Conservation (phyloP, 805 yeast genomes). For the Starmerella davenportii region DNA sequence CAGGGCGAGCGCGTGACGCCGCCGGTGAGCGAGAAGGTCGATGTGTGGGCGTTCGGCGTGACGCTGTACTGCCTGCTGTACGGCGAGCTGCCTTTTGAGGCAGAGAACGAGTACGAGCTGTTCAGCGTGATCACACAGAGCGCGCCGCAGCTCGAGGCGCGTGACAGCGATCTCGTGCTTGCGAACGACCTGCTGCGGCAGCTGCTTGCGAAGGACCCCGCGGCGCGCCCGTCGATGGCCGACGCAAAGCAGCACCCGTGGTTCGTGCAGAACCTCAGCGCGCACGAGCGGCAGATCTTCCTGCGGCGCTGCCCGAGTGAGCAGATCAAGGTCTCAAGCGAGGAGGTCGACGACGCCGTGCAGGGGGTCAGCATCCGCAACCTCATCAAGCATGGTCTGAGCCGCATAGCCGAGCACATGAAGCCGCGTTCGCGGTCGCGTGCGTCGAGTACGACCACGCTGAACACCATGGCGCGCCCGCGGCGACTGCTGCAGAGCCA, state of each 20-base stretch:
- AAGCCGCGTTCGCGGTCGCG: slow-evolving; percentile 6
- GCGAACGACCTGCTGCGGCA: slow-evolving; percentile 39
- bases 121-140: slow-evolving; percentile 63
- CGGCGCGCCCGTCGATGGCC: slow-evolving; percentile 43
- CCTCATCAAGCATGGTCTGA: slow-evolving; percentile 35
- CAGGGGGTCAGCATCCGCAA: slow-evolving; percentile 49
- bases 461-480: neutral
- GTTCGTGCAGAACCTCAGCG: slow-evolving; percentile 22
- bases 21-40: slow-evolving; percentile 63
- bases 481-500: neutral
- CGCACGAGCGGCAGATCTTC: slow-evolving; percentile 6
- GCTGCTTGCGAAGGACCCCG: slow-evolving; percentile 54
- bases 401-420: slow-evolving; percentile 11
- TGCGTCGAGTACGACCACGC: neutral
- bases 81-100: slow-evolving; percentile 79
- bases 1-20: slow-evolving; percentile 20
- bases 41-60: slow-evolving; percentile 95
- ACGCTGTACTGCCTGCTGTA: slow-evolving; percentile 74
- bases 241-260: slow-evolving; percentile 70
- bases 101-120: slow-evolving; percentile 67
- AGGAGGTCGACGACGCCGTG: slow-evolving; percentile 61
- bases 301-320: slow-evolving; percentile 17
- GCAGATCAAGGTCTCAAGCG: slow-evolving; percentile 39
- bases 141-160: slow-evolving; percentile 38
- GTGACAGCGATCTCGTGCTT: slow-evolving; percentile 17